Evolutionary conservation across 2,329 filamentous ascomycete genomes (phyloP).

Genomic region (Pseudogymnoascus sp.): DNA sequence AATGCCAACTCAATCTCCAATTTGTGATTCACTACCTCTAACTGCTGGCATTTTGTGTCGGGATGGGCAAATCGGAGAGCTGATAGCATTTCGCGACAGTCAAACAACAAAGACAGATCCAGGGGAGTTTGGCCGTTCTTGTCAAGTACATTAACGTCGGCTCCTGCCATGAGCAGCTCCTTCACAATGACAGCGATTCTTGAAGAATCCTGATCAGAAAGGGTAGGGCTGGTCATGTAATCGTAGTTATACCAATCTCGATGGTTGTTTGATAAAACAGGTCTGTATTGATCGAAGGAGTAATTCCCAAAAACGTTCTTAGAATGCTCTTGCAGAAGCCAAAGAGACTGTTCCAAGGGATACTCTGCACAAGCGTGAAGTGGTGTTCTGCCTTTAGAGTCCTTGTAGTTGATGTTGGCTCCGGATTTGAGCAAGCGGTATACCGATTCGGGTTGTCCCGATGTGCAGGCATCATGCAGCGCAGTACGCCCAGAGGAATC

Average conservation of each 20-base stretch:
- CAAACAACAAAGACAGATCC: slow-evolving; percentile 10
- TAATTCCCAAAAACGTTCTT: no score
- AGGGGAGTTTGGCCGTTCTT: slow-evolving; percentile 8
- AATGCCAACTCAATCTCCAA: slow-evolving; percentile 8
- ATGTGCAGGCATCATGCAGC: slow-evolving; percentile 14
- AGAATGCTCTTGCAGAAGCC: no score
- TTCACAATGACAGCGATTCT: slow-evolving; percentile 8
- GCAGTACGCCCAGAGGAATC: slow-evolving; percentile 10
- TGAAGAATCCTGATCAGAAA: not conserved
- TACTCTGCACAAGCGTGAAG: slow-evolving; percentile 12
- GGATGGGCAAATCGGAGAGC: slow-evolving; percentile 5
- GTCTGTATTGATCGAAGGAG: not conserved
- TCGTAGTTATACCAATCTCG: no score
- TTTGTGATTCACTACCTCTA: not conserved
- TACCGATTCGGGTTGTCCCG: slow-evolving; percentile 13
- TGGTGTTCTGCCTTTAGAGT: slow-evolving; percentile 7
- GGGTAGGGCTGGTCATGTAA: no score
- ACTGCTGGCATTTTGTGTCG: slow-evolving; percentile 4
- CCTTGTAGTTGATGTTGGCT: slow-evolving; percentile 10
- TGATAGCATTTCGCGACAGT: slow-evolving; percentile 8
- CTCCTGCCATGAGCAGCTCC: slow-evolving; percentile 7
- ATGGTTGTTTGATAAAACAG: not conserved
- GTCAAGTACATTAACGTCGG: slow-evolving; percentile 10
- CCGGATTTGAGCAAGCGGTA: slow-evolving; percentile 12
- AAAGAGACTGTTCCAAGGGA: not conserved